Conservation (phyloP, 495 filamentous ascomycete species). For the Aspergillus avenaceus region DNA sequence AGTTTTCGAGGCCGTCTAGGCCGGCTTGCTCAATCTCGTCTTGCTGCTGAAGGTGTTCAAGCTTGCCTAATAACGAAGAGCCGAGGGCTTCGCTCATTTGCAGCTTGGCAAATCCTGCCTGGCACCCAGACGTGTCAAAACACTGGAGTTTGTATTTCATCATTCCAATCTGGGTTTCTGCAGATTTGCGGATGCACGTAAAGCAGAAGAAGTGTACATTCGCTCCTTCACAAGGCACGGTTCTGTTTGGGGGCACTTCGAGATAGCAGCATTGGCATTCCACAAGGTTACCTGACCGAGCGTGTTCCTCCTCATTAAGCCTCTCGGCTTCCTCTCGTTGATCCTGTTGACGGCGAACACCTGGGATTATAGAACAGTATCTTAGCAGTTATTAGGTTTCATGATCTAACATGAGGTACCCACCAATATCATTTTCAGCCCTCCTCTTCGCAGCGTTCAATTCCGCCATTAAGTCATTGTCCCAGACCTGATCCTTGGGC, state of each 20-base stretch:
- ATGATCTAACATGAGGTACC: background rate
- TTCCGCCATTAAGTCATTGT: slow-evolving; percentile 21
- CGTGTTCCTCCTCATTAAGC: slow-evolving; percentile 42
- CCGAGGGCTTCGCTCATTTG: slow-evolving; percentile 56
- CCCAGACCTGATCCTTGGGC: too few relatives aligned
- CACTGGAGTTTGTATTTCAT: slow-evolving; percentile 57
- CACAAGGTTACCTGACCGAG: slow-evolving; percentile 32
- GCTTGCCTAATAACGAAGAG: slow-evolving; percentile 46
- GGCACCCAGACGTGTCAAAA: slow-evolving; percentile 49
- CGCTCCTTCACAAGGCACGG: slow-evolving; percentile 61
- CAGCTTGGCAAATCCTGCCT: slow-evolving; percentile 41
- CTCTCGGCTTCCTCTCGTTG: slow-evolving; percentile 41
- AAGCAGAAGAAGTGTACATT: slow-evolving; percentile 65
- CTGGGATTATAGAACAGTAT: background rate
- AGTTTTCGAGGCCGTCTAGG: slow-evolving; percentile 62
- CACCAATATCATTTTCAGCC: slow-evolving; percentile 5
- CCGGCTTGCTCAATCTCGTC: slow-evolving; percentile 60
- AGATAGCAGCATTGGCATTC: slow-evolving; percentile 72
- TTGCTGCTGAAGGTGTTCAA: slow-evolving; percentile 68
- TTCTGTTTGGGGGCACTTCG: slow-evolving; percentile 59
- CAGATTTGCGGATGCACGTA: slow-evolving; percentile 57
- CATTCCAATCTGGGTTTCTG: slow-evolving; percentile 63
- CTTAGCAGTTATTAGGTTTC: background rate
- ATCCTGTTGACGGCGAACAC: slow-evolving; percentile 17
- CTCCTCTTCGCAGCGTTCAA: slow-evolving; percentile 27